Base-by-base conservation (phyloP, 495 filamentous ascomycete species). In the Poronia punctata region DNA sequence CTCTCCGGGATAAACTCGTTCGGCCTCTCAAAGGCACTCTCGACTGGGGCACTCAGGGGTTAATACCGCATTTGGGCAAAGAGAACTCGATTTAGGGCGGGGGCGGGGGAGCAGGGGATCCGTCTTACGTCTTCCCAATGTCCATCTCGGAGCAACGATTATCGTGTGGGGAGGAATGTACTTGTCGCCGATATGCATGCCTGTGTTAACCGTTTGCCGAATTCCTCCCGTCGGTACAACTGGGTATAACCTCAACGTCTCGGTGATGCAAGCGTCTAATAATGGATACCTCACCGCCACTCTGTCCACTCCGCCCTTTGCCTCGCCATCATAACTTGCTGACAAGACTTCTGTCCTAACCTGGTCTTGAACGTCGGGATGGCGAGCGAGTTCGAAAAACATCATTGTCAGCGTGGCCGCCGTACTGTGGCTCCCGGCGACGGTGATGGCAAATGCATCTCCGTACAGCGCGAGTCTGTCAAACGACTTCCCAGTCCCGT, bases 401-500 rank as follows among this genome's bases (percentile, higher is more conserved):
- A 76, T 51, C 8, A 67, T 60, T 22, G 65, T 62, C 1, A 76
- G 54, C 0, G 62, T 55, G 14, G 65, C 67, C 1, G 70, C 65
- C 0, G 70, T 71, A 11, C 66, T 76, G 40, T 76, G 73, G 21
- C 60, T 66, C 1, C 71, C 74, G 2, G 70, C 72, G 16, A 71
- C 61, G 22, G 71, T 55, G 23, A 65, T 57, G 15, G 62, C 35
- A 26, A 65, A 60, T 1, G 61, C 57, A 35, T 65, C 56, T 7
- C 60, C 46, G 15, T 60, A 43, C 9, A 72, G 29, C 21, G 56
- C 56, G 1, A 43, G 45, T 27, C 40, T 36, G 50, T 67, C 44
- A 14, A 42, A 14, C 19, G 39, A 42, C 7, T 2, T 6, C 3
- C 14, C n/a, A 12, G 33, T 30, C 4, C 34, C 27, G 15, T 42